Evolutionary conservation across 1,284 basidiomycete species (phyloP), one percentile per base, ranked within the genome.

Genomic region (Boletus albobrunnescens): DNA sequence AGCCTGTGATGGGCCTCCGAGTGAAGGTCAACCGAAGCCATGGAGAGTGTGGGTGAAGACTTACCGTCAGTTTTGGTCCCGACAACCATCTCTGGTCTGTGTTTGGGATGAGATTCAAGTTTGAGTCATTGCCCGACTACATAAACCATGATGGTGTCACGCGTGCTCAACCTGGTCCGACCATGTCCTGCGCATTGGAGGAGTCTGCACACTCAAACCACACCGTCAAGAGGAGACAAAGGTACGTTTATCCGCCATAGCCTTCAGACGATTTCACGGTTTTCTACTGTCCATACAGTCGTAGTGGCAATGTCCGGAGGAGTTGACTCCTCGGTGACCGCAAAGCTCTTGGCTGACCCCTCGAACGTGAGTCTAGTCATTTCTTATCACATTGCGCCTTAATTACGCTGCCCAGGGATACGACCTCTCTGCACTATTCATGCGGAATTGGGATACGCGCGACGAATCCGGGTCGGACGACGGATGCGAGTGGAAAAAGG

Each of bases 221-320:
- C 28, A 2, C 61, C 65, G 12, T 48, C 32, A 2, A 67, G 47
- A 36, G 66, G 63, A 14, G 63, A 66, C 53, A 68, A 64, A 33
- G 62, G 62, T 50, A 23, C 6, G 37, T 28, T 26, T 11, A 8
- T 14, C 6, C 6, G 2, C 13, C 32, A 11, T 9, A 20, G 14
- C 17, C 12, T 6, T 6, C 10, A 13, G 6, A 28, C 20, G 10
- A 16, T 5, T 35, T 41, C 5, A 20, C n/a, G n/a, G n/a, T n/a
- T n/a, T n/a, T n/a, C n/a, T n/a, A 14, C 51, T 17, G 28, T 36
- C 26, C 24, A 12, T 41, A 11, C 49, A 92, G 91, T 97, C 38
- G 80, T 91, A 1, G 80, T 96, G 3, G 93, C 90, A 24, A 93
- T 97, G 87, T 96, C 92, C 0, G 95, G 95, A 30, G 95, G 95